These are phyloP conservation scores for Populus tomentosa DNA, from an alignment of 441 rosid genomes.

Conservation along the genomic window DNA sequence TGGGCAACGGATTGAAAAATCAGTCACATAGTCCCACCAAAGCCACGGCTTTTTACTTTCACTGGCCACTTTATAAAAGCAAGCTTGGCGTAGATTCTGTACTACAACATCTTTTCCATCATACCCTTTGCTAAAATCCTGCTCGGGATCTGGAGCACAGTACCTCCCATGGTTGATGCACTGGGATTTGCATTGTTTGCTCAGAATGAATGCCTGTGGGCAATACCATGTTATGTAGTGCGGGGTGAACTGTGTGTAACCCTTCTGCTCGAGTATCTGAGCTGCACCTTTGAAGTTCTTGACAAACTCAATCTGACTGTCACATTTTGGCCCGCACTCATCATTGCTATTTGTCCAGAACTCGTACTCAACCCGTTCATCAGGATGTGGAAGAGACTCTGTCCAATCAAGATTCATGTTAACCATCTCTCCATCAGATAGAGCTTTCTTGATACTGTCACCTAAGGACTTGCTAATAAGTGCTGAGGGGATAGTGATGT, in stretches of 20 bases:
- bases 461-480: conserved; percentile 64
- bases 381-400: conserved; percentile 93
- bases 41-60: conserved; percentile 86
- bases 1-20: conserved; percentile 87
- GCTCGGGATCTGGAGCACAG: conserved; percentile 93
- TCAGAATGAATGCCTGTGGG: conserved; percentile 59
- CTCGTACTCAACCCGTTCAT: conserved; percentile 89
- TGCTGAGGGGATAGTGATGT: conserved; percentile 87
- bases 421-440: conserved; percentile 58
- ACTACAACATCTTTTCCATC: conserved; percentile 81
- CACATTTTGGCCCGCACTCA: conserved; percentile 68
- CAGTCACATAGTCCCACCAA: conserved; percentile 99
- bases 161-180: conserved; percentile 89
- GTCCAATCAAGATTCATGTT: conserved; percentile 82
- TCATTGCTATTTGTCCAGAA: conserved; percentile 92
- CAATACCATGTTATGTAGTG: conserved; percentile 92
- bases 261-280: conserved; percentile 84
- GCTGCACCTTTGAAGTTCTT: conserved; percentile 88
- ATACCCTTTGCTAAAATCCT: conserved; percentile 81
- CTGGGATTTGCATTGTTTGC: conserved; percentile 79
- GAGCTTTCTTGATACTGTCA: conserved; percentile 61
- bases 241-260: conserved; percentile 87
- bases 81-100: conserved; percentile 79
- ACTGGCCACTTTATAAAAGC: conserved; percentile 68
- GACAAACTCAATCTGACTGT: conserved; percentile 33